A percentile compares a stretch with the other conserved stretches of the same genome.
These are phyloP conservation scores for Coelastrella sp. DNA, from an alignment of 139 green algal genomes.

Conservation along the genomic window DNA sequence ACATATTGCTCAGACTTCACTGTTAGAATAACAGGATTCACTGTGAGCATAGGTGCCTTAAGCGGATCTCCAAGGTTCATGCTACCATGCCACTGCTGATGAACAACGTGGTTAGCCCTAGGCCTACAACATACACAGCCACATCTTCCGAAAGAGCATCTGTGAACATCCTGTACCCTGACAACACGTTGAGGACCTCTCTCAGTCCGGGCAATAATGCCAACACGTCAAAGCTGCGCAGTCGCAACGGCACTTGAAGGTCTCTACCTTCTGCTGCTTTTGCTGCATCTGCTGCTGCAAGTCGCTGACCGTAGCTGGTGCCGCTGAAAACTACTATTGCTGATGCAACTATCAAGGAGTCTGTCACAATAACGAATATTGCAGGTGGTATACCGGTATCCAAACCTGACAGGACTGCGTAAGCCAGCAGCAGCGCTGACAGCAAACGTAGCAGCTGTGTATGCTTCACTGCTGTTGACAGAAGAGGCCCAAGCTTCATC, in stretches of 20 bases:
- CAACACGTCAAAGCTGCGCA: constrained; percentile 36
- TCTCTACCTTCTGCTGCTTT: constrained; percentile 1
- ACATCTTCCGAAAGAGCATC: constrained; percentile 36
- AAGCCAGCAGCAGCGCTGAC: constrained; percentile 33
- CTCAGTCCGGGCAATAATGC: constrained; percentile 24
- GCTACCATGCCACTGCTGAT: neutral
- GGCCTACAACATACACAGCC: constrained; percentile 20
- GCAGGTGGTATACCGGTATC: neutral
- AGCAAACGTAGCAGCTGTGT: constrained; percentile 37
- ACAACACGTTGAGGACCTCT: constrained; percentile 18
- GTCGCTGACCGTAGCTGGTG: neutral
- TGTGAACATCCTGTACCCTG: constrained; percentile 9
- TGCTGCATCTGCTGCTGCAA: neutral
- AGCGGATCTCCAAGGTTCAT: neutral
- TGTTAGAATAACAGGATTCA: no score
- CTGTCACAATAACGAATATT: neutral
- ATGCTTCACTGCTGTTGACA: constrained; percentile 19
- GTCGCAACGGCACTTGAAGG: constrained; percentile 6
- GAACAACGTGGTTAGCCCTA: constrained; percentile 4
- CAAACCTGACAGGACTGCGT: constrained; percentile 28
- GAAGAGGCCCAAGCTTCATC: constrained; percentile 1
- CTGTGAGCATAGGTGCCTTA: neutral
- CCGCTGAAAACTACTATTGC: neutral
- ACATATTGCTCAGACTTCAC: no score
- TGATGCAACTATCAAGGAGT: neutral